Evolutionary conservation across 2,329 filamentous ascomycete species (phyloP), one percentile per base, ranked within the genome.

Genomic region (Alternaria incomplexa): DNA sequence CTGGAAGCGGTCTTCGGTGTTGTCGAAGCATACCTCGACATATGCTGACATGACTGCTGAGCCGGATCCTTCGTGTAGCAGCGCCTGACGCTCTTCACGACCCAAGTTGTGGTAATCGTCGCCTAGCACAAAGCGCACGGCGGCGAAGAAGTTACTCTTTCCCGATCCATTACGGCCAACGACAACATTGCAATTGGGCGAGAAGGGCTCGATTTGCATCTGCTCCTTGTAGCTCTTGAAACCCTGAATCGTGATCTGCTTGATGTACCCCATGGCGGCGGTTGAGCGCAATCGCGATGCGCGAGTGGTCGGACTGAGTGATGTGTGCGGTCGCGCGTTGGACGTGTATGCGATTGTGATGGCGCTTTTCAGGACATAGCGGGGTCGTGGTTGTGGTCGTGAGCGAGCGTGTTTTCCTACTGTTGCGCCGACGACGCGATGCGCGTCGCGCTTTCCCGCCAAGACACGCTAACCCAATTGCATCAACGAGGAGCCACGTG

Each of bases 211-310:
- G 79, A 98, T 97, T 80, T 97, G 93, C 56, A 93, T 98, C 81
- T 99, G 96, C 79, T 99, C 95, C 86, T 99, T 99, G 89, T 99
- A 99, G 87, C 94, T 97, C 84, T 99, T 99, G 85, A 99, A 99
- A 89, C 96, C 96, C 82, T 99, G 96, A 79, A 99, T 98, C 81
- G 97, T 98, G 81, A 98, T 97, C 85, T 99, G 96, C 83, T 99
- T 99, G 87, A 99, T 97, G 85, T 96, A 96, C 32, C 76, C 76
- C 77, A 79, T 79, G 20, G 59, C 63, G 65, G 65, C 67, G 71
- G 67, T 46, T 52, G 48, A 11, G 60, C 62, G 58, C 65, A 53
- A 26, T 48, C 58, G 17, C 32, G 36, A 43, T 22, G 52, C 46
- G 36, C 36, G 32, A 9, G 23, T 25, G n/a, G 36, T 25, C 22